Evolutionary conservation across 805 yeast genomes (phyloP), one percentile per base, ranked within the genome.

Genomic region (Teunomyces barrocoloradensis): DNA sequence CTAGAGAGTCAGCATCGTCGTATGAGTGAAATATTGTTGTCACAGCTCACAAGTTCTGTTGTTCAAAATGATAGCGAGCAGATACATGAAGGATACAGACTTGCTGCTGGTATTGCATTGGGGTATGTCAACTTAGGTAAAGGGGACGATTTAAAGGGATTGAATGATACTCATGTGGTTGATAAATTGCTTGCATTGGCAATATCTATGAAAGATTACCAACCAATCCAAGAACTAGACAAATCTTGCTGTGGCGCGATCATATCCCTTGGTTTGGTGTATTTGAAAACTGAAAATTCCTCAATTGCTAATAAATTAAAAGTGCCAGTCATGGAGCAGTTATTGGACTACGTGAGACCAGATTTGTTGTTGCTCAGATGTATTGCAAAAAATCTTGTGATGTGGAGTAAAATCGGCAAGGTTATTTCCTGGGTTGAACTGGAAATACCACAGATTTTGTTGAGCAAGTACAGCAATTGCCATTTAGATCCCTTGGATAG

Each of bases 31-130:
- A 79, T 88, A 30, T 68, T 91, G 36, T 66, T 87, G 15, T 75
- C 86, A 0, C 96, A 92, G 59, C 70, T 92, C 1, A 75, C 76
- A 20, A 77, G 84, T 3, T 68, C 75, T 2, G 73, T 83, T 4
- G 56, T 64, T 5, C 77, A 78, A 35, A 80, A 81, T 50, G 91
- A 84, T 36, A 74, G 74, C 44, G 75, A 70, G 27, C 66, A 76
- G 40, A 81, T 82, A 2, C 82, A 81, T 63, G 97, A 91, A 63
- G 87, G 91, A 1, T 92, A 91, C 57, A 70, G 95, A 46, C 68
- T 89, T 10, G 87, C 96, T 1, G 95, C 96, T 0, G 99, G 99
- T 0, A 79, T 92, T 36, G 81, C 96, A 0, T 65, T 91, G 13
- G 99, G 99, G 0, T 79, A 84, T 47, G 82, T 90, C 12, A 90